phyloP scores from a whole-genome alignment of 352 stramenopile genomes.

The Globisporangium takayamanum region DNA sequence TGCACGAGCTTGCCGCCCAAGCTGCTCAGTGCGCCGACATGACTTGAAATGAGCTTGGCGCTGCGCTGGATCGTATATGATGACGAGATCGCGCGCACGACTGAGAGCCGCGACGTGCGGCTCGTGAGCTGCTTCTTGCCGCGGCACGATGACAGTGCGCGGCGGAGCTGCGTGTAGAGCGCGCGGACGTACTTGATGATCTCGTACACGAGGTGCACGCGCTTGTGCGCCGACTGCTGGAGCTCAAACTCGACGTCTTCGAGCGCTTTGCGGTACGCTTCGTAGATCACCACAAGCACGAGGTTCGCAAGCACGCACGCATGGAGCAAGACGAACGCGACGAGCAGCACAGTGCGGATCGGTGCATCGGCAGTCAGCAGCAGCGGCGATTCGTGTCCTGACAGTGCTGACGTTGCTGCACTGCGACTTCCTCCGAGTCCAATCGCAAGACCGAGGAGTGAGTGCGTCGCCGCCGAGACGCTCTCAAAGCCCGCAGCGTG shows the following conservation, averaged over 20 bases:
- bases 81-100: slow-evolving; percentile 18
- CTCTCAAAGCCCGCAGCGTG: slow-evolving; percentile 28
- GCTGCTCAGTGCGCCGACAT: slow-evolving; percentile 15
- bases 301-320: slow-evolving; percentile 39
- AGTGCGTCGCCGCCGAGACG: slow-evolving; percentile 23
- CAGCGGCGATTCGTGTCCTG: not conserved
- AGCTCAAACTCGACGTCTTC: slow-evolving; percentile 21
- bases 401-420: not conserved
- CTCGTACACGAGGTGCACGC: slow-evolving; percentile 22
- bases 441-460: slow-evolving; percentile 34
- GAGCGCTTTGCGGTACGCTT: slow-evolving; percentile 27
- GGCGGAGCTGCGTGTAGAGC: slow-evolving; percentile 3
- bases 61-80: slow-evolving; percentile 14
- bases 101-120: slow-evolving; percentile 11
- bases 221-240: slow-evolving; percentile 13
- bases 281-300: slow-evolving; percentile 39
- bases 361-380: slow-evolving; percentile 7
- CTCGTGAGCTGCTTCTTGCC: slow-evolving; percentile 2
- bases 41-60: slow-evolving; percentile 14
- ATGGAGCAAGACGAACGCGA: slow-evolving; percentile 36
- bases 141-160: not conserved
- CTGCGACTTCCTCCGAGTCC: slow-evolving; percentile 6
- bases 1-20: slow-evolving; percentile 19
- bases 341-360: slow-evolving; percentile 26
- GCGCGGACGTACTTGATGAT: slow-evolving; percentile 14